phyloP scores from a whole-genome alignment of 768 basidiomycete genomes.

The Coprinopsis marcescibilis region DNA sequence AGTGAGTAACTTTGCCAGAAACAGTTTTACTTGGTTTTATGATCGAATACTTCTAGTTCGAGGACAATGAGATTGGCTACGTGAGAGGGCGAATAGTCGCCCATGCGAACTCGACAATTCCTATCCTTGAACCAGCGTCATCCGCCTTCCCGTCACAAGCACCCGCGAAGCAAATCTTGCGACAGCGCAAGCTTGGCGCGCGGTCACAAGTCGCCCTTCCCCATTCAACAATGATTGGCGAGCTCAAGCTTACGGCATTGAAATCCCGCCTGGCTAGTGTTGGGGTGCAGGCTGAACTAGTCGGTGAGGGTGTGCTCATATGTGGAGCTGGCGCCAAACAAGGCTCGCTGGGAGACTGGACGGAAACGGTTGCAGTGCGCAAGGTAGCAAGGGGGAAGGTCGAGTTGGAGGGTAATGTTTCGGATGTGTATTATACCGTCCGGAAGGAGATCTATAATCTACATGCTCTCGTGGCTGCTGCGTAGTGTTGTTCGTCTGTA shows the following conservation, averaged over 20 bases:
- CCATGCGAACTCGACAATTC: slow-evolving; percentile 83
- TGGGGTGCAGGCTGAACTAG: slow-evolving; percentile 85
- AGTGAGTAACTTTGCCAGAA: slow-evolving; percentile 41
- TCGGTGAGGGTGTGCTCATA: slow-evolving; percentile 95
- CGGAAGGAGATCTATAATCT: slow-evolving; percentile 85
- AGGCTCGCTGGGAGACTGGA: slow-evolving; percentile 36
- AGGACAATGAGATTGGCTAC: slow-evolving; percentile 95
- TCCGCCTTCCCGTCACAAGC: slow-evolving; percentile 20
- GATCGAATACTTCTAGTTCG: slow-evolving; percentile 56
- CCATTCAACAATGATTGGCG: slow-evolving; percentile 94
- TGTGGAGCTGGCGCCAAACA: slow-evolving; percentile 62
- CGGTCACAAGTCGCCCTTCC: slow-evolving; percentile 65
- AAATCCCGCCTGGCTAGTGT: slow-evolving; percentile 73
- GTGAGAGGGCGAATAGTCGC: slow-evolving; percentile 84
- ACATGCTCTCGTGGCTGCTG: slow-evolving; percentile 83
- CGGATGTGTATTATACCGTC: slow-evolving; percentile 85
- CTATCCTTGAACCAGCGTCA: slow-evolving; percentile 69
- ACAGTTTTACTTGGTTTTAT: slow-evolving; percentile 4
- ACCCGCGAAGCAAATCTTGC: slow-evolving; percentile 19
- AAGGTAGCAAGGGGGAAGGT: slow-evolving; percentile 84
- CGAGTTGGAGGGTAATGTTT: slow-evolving; percentile 85
- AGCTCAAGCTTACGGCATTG: slow-evolving; percentile 85
- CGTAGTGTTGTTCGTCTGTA: slow-evolving; percentile 13
- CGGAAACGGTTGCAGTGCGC: slow-evolving; percentile 78
- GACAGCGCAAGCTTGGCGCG: slow-evolving; percentile 52